A percentile compares a stretch with the other conserved stretches of the same genome.
These are phyloP conservation scores for Penicillium corylophilum DNA, from an alignment of 2,329 filamentous ascomycete species.

Conservation along the genomic window DNA sequence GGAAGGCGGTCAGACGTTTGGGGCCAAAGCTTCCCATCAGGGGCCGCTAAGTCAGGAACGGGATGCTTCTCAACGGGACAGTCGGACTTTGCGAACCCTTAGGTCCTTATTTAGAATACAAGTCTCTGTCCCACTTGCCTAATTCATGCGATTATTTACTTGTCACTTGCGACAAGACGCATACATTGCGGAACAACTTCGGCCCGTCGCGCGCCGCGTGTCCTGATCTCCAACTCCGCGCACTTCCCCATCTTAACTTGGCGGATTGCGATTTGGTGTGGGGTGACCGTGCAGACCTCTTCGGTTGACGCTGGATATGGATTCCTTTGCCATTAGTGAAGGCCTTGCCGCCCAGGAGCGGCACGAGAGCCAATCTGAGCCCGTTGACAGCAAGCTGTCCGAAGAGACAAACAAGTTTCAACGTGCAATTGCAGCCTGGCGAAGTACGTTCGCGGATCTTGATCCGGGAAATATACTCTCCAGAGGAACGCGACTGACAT, in stretches of 20 bases:
- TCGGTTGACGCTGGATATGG: constrained; percentile 35
- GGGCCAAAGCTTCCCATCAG: constrained; percentile 22
- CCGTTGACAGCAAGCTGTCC: constrained; percentile 31
- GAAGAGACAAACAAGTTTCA: constrained; percentile 90
- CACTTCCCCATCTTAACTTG: constrained; percentile 19
- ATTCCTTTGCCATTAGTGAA: constrained; percentile 45
- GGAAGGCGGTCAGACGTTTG: constrained; percentile 22
- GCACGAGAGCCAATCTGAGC: constrained; percentile 27
- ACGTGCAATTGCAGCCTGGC: constrained; percentile 91
- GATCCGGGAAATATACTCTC: neutral
- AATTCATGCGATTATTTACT: neutral
- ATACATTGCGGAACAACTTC: constrained; percentile 34
- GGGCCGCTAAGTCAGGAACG: constrained; percentile 18
- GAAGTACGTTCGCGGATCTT: constrained; percentile 61
- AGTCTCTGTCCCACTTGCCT: neutral
- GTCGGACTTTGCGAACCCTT: neutral
- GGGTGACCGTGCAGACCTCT: constrained; percentile 23
- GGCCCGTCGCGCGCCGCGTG: constrained; percentile 32
- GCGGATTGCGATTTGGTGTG: constrained; percentile 24
- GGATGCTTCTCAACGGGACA: constrained; percentile 7
- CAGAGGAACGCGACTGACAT: constrained; percentile 1
- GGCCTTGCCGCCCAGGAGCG: constrained; percentile 35
- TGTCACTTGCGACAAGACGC: neutral
- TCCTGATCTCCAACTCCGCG: constrained; percentile 26
- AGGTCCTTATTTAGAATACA: neutral